Percentiles rank a stretch among this genome's conserved stretches.
These are phyloP conservation scores for Cenchrus fungigraminus DNA, from an alignment of 176 grass and related monocot species.

Conservation along the genomic window DNA sequence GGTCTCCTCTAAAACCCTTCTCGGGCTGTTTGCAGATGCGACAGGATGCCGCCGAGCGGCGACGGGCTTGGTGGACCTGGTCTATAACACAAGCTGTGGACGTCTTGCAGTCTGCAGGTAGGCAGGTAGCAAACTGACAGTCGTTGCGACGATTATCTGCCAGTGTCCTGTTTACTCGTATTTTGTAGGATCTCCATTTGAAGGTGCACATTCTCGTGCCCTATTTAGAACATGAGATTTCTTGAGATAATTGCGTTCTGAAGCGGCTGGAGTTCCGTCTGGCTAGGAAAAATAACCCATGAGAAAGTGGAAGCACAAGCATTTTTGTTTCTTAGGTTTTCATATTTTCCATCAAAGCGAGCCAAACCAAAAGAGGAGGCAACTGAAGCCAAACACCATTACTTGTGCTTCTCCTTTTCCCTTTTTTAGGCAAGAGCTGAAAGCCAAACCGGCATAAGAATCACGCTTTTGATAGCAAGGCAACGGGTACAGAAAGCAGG, in stretches of 20 bases:
- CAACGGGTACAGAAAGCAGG: background rate
- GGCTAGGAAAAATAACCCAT: too few relatives aligned
- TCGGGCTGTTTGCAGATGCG: conserved; percentile 29
- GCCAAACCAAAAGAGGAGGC: background rate
- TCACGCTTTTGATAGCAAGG: background rate
- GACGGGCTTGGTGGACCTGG: conserved; percentile 8
- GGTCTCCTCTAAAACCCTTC: conserved; percentile 47
- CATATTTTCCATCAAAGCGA: background rate
- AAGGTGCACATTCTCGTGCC: background rate
- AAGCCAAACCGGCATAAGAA: background rate
- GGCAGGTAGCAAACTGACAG: background rate
- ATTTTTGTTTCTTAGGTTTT: background rate
- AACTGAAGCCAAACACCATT: background rate
- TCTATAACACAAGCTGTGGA: background rate
- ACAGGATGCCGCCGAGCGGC: background rate
- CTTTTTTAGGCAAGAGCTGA: background rate
- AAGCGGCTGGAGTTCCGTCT: too few relatives aligned
- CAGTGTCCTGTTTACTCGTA: background rate
- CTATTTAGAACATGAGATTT: background rate
- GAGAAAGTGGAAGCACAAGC: too few relatives aligned
- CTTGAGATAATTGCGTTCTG: background rate
- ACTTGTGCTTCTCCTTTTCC: too few relatives aligned
- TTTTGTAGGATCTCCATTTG: background rate
- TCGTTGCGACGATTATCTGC: background rate
- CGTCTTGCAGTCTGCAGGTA: background rate